These are phyloP conservation scores for Clitoria ternatea DNA, from an alignment of 306 rosid species.

Conservation along the genomic window DNA sequence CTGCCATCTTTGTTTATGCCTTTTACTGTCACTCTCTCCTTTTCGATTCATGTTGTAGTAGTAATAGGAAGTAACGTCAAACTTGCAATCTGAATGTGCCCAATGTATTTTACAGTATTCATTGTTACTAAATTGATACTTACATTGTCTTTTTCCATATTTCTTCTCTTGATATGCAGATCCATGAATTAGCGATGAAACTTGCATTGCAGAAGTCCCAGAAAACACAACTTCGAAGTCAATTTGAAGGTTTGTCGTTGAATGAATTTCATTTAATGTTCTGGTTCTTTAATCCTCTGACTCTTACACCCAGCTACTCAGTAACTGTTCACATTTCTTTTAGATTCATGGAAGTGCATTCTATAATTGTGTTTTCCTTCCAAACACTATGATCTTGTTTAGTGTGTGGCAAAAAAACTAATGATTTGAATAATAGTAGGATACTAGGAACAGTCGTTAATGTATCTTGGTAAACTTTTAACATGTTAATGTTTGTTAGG, in stretches of 20 bases:
- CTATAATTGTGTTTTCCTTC: constrained; percentile 13
- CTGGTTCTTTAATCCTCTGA: neutral
- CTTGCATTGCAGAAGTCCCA: constrained; percentile 86
- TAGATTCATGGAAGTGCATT: constrained; percentile 6
- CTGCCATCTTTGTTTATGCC: neutral
- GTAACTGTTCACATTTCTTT: constrained; percentile 17
- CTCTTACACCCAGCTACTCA: neutral
- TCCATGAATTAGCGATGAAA: constrained; percentile 75
- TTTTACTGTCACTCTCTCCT: neutral
- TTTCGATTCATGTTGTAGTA: neutral
- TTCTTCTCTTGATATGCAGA: constrained; percentile 39
- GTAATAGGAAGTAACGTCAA: neutral
- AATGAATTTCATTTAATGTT: constrained; percentile 17
- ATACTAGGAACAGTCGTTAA: neutral
- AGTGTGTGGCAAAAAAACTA: neutral
- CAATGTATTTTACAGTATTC: neutral
- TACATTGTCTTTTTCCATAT: neutral
- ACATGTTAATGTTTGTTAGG: neutral
- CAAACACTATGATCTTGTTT: neutral
- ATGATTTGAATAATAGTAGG: constrained; percentile 7
- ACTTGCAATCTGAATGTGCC: neutral
- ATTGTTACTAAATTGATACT: neutral
- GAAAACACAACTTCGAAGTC: constrained; percentile 68
- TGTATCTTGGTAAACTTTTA: neutral
- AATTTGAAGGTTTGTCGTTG: constrained; percentile 71